Percentiles rank a stretch among this genome's conserved stretches.
phyloP scores from a whole-genome alignment of 2,329 filamentous ascomycete genomes.

The Tolypocladium inflatum region DNA sequence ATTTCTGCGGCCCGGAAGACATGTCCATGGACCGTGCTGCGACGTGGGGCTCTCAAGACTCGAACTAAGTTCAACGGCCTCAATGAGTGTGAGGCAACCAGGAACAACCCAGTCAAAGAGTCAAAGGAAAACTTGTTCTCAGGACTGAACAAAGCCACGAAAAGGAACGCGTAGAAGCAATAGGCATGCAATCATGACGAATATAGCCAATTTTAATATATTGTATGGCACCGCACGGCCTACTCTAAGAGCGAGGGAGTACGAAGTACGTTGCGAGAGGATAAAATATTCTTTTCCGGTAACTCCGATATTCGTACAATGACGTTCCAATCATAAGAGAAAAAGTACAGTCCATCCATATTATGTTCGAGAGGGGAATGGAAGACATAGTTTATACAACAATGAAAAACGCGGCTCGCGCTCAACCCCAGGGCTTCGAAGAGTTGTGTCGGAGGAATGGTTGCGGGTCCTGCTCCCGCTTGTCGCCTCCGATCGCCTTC shows the following conservation, averaged over 20 bases:
- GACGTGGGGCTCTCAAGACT: background rate
- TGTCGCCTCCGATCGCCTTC: conserved; percentile 67
- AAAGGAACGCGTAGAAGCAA: too few relatives aligned
- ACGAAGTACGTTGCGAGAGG: background rate
- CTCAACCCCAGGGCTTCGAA: conserved; percentile 8
- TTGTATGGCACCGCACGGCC: too few relatives aligned
- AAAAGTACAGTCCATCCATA: conserved; percentile 15
- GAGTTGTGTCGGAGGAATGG: conserved; percentile 20
- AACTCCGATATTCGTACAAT: background rate
- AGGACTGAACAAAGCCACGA: too few relatives aligned
- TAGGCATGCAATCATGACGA: too few relatives aligned
- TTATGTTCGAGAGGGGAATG: conserved; percentile 6
- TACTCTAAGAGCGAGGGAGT: background rate
- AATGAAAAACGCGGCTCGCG: background rate
- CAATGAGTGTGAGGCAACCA: too few relatives aligned
- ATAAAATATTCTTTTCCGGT: background rate
- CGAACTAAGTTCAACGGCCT: too few relatives aligned
- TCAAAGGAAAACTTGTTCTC: too few relatives aligned
- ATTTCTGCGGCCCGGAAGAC: fast-evolving
- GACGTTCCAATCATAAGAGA: conserved; percentile 13
- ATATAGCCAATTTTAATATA: too few relatives aligned
- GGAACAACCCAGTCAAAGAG: too few relatives aligned
- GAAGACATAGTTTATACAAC: conserved; percentile 4
- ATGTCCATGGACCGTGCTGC: background rate
- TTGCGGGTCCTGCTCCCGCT: conserved; percentile 35